Conservation (phyloP, 1,139 yeast species). For the Yamadazyma trypodendri region DNA sequence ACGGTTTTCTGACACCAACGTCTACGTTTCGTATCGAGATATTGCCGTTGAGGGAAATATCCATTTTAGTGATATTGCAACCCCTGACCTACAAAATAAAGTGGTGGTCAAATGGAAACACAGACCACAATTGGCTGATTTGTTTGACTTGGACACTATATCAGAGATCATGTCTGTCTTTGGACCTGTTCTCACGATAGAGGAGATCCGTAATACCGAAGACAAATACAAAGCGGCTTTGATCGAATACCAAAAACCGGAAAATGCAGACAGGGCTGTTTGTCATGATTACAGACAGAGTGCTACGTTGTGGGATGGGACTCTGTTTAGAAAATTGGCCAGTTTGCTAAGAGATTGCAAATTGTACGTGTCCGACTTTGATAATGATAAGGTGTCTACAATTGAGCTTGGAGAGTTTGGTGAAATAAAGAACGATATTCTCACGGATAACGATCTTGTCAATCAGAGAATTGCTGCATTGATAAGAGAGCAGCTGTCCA, state of each 20-base stretch:
- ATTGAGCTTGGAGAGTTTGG: background rate
- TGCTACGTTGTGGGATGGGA: slow-evolving; percentile 48
- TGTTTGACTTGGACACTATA: slow-evolving; percentile 33
- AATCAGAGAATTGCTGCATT: slow-evolving; percentile 10
- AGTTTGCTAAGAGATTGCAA: slow-evolving; percentile 43
- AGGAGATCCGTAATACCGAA: slow-evolving; percentile 13
- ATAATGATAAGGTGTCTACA: background rate
- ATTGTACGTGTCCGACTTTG: slow-evolving; percentile 2
- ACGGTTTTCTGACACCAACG: too few relatives aligned
- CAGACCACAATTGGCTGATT: slow-evolving; percentile 31
- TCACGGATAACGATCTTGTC: slow-evolving; percentile 11
- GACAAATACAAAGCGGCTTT: slow-evolving; percentile 39
- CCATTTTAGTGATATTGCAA: slow-evolving; percentile 4
- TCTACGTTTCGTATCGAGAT: slow-evolving; percentile 23
- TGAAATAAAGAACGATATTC: slow-evolving; percentile 5
- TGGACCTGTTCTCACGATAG: slow-evolving; percentile 32
- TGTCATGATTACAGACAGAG: slow-evolving; percentile 41
- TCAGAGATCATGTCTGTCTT: slow-evolving; percentile 45
- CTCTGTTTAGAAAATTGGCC: slow-evolving; percentile 45
- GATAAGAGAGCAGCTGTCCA: slow-evolving; percentile 19
- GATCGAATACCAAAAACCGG: slow-evolving; percentile 26
- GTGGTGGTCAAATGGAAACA: slow-evolving; percentile 45
- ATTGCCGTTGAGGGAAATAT: slow-evolving; percentile 12
- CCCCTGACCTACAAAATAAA: slow-evolving; percentile 7
- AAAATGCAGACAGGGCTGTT: slow-evolving; percentile 33